Conservation (phyloP, 345 rosid genomes). For the Aethionema arabicum region DNA sequence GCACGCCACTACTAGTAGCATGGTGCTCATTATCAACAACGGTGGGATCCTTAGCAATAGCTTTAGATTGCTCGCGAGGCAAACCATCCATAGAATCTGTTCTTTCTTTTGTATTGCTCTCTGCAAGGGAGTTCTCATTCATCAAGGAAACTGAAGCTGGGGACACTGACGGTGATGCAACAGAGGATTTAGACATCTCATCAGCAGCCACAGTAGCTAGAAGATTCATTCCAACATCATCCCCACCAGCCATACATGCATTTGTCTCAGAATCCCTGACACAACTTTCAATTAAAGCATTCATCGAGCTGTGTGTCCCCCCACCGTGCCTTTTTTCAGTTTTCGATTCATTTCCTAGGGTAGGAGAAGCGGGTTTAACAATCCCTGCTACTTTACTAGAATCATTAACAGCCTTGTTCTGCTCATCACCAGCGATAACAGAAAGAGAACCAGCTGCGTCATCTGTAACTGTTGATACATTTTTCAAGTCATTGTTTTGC, state of each 20-base stretch:
- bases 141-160: slow-evolving; percentile 40
- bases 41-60: slow-evolving; percentile 34
- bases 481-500: slow-evolving; percentile 65
- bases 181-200: slow-evolving; percentile 67
- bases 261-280: slow-evolving; percentile 62
- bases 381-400: slow-evolving; percentile 42
- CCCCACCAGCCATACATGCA: slow-evolving; percentile 51
- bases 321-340: slow-evolving; percentile 53
- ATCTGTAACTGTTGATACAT: slow-evolving; percentile 44
- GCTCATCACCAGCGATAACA: slow-evolving; percentile 47
- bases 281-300: slow-evolving; percentile 91
- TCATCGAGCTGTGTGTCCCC: slow-evolving; percentile 64
- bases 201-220: slow-evolving; percentile 96
- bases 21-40: slow-evolving; percentile 38
- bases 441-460: slow-evolving; percentile 56
- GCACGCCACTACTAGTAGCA: slow-evolving; percentile 23
- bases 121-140: slow-evolving; percentile 40
- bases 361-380: slow-evolving; percentile 42
- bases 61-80: slow-evolving; percentile 33
- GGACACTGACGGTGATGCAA: slow-evolving; percentile 53
- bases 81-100: slow-evolving; percentile 34
- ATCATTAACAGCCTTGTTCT: slow-evolving; percentile 42
- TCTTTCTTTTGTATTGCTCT: slow-evolving; percentile 39
- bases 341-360: slow-evolving; percentile 49
- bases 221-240: slow-evolving; percentile 93